Percentiles rank a stretch among this genome's conserved stretches.
Evolutionary conservation across 257 asterid genomes (phyloP).

Genomic region (Nicotiana attenuata): DNA sequence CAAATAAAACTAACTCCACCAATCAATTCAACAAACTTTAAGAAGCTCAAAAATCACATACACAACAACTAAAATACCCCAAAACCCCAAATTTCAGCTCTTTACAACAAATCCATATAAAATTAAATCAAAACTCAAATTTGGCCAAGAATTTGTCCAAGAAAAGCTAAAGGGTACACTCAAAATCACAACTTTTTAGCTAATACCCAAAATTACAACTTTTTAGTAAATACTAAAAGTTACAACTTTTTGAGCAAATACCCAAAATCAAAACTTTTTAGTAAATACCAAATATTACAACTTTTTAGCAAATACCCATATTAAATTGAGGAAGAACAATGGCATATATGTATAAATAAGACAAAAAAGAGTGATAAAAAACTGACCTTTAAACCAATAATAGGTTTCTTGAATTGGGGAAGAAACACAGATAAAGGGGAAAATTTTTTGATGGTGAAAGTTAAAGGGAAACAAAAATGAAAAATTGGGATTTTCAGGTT

Average conservation of each 20-base stretch:
- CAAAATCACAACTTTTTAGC: not conserved
- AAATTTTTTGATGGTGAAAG: not conserved
- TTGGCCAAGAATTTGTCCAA: not conserved
- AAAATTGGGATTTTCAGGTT: not conserved
- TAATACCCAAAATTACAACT: not conserved
- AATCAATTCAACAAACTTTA: not conserved
- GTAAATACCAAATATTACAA: not conserved
- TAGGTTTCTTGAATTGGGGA: not conserved
- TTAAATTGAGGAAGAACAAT: not conserved
- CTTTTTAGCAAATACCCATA: not conserved
- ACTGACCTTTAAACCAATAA: not conserved
- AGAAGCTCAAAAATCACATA: not conserved
- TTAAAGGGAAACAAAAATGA: not conserved
- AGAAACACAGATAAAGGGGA: not conserved
- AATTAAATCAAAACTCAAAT: not conserved
- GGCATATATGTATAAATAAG: not conserved
- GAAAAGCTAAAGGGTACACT: not conserved
- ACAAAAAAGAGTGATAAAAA: not conserved
- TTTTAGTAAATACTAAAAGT: too few relatives aligned
- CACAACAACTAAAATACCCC: not conserved
- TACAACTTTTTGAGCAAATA: not conserved
- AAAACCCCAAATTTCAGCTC: not conserved
- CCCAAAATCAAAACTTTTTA: not conserved
- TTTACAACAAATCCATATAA: not conserved
- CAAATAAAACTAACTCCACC: slow-evolving; percentile 14